Conservation (phyloP, 768 basidiomycete genomes). For the Lactarius sp. region DNA sequence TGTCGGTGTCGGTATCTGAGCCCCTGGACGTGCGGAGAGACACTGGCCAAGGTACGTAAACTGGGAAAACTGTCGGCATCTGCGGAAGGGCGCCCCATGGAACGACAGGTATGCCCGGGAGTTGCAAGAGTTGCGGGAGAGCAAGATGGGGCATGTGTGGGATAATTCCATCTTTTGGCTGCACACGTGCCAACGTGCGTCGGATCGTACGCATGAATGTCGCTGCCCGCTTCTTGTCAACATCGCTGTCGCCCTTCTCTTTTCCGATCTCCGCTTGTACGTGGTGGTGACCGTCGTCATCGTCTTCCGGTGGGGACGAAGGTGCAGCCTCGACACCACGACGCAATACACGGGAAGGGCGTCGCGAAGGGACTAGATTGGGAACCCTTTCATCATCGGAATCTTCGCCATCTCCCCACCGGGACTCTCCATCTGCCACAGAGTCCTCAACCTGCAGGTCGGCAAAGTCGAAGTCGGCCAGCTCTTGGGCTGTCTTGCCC, state of each 20-base stretch:
- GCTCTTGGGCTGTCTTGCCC: slow-evolving; percentile 66
- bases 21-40: slow-evolving; percentile 52
- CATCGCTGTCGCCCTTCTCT: slow-evolving; percentile 26
- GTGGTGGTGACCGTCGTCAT: not conserved
- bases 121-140: slow-evolving; percentile 34
- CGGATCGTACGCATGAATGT: slow-evolving; percentile 69
- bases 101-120: slow-evolving; percentile 47
- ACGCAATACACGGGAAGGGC: slow-evolving; percentile 13
- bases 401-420: slow-evolving; percentile 67
- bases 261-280: slow-evolving; percentile 2
- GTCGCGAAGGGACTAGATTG: slow-evolving; percentile 10
- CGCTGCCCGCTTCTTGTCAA: slow-evolving; percentile 35
- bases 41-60: slow-evolving; percentile 65
- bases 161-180: slow-evolving; percentile 57
- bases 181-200: slow-evolving; percentile 57
- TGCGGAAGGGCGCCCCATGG: slow-evolving; percentile 49
- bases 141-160: slow-evolving; percentile 45
- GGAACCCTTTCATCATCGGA: slow-evolving; percentile 40
- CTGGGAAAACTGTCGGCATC: slow-evolving; percentile 74
- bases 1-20: slow-evolving; percentile 23
- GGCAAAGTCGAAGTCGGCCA: slow-evolving; percentile 45
- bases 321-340: slow-evolving; percentile 12
- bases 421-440: slow-evolving; percentile 49
- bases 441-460: slow-evolving; percentile 31
- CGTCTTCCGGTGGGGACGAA: slow-evolving; percentile 14